Evolutionary conservation across 163 green algal species (phyloP).

Genomic region (Scenedesmus sp.): DNA sequence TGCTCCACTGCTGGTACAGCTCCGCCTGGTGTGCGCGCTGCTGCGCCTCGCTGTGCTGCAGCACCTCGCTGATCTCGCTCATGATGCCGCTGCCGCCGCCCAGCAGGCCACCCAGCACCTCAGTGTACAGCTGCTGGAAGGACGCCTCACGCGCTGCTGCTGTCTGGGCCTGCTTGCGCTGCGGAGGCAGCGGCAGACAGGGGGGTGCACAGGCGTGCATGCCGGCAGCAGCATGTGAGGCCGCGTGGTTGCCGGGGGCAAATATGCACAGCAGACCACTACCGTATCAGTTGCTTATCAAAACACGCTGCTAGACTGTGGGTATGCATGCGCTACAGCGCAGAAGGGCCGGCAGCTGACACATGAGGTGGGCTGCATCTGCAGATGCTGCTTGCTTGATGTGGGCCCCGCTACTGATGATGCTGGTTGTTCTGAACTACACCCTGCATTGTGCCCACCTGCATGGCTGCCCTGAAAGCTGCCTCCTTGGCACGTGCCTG

Average conservation of each 20-base stretch:
- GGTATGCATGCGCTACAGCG: neutral
- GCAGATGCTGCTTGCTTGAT: neutral
- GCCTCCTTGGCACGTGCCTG: constrained; percentile 29
- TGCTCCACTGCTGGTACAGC: constrained; percentile 44
- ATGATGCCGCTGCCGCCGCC: constrained; percentile 6
- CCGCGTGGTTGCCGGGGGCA: neutral
- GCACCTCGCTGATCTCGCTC: constrained; percentile 27
- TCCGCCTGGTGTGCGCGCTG: neutral
- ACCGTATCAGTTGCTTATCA: neutral
- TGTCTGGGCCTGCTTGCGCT: neutral
- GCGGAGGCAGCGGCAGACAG: neutral
- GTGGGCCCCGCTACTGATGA: neutral
- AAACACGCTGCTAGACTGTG: neutral
- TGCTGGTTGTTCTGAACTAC: neutral
- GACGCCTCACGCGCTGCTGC: constrained; percentile 15
- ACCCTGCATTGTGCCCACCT: neutral
- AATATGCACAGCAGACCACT: too few relatives aligned
- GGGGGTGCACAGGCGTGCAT: neutral
- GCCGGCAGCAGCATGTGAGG: neutral
- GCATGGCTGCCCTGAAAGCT: constrained; percentile 20
- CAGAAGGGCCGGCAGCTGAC: neutral
- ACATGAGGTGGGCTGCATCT: neutral
- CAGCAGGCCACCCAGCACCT: constrained; percentile 36
- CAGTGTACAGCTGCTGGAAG: constrained; percentile 29
- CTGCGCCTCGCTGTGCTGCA: constrained; percentile 14